phyloP scores from a whole-genome alignment of 768 basidiomycete species.

The Lentinula raphanica region DNA sequence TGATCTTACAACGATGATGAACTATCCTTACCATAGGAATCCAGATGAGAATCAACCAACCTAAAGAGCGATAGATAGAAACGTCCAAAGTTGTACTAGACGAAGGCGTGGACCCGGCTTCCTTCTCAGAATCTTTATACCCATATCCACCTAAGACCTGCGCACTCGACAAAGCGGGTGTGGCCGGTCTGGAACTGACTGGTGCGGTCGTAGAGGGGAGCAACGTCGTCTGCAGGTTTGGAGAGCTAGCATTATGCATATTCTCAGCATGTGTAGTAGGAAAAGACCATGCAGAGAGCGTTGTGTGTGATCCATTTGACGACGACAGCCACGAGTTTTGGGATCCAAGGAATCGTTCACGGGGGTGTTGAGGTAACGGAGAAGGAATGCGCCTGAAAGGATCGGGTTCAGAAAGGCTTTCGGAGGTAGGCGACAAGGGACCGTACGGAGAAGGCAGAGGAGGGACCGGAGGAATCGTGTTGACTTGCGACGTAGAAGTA shows the following conservation, averaged over 20 bases:
- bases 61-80: slow-evolving; percentile 46
- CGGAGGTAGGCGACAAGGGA: slow-evolving; percentile 35
- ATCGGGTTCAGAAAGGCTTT: slow-evolving; percentile 44
- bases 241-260: slow-evolving; percentile 29
- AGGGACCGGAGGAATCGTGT: slow-evolving; percentile 50
- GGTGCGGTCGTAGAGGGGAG: slow-evolving; percentile 27
- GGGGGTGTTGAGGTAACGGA: slow-evolving; percentile 30
- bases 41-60: slow-evolving; percentile 68
- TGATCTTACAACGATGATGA: not conserved
- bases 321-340: slow-evolving; percentile 75
- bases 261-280: slow-evolving; percentile 41
- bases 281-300: slow-evolving; percentile 66
- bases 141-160: slow-evolving; percentile 69
- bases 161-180: slow-evolving; percentile 51
- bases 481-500: slow-evolving; percentile 34
- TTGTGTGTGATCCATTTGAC: slow-evolving; percentile 49
- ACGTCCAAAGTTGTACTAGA: slow-evolving; percentile 48
- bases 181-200: slow-evolving; percentile 39
- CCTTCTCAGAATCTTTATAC: slow-evolving; percentile 52
- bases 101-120: slow-evolving; percentile 39
- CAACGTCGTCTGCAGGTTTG: slow-evolving; percentile 39
- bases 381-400: slow-evolving; percentile 57
- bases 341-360: slow-evolving; percentile 49
- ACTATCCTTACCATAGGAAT: slow-evolving; percentile 54
- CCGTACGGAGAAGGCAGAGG: slow-evolving; percentile 62